phyloP scores from a whole-genome alignment of 2,329 filamentous ascomycete species.

The Penicillium paneum region DNA sequence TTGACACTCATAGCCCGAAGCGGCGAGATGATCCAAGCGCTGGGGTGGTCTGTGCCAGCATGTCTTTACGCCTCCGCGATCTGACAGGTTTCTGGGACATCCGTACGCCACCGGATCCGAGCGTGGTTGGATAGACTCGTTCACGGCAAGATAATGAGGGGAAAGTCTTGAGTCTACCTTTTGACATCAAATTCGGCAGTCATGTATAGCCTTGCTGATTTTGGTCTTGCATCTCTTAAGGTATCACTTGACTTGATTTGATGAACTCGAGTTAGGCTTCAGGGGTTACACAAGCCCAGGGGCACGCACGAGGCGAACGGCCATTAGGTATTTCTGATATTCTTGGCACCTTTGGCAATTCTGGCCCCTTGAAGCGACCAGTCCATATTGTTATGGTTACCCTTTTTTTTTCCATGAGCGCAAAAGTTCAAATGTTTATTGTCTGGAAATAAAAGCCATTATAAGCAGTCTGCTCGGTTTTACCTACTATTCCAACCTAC shows the following conservation, averaged over 20 bases:
- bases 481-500: neutral
- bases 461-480: neutral
- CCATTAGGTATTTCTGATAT: conserved; percentile 2
- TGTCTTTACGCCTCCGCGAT: conserved; percentile 14
- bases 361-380: conserved; percentile 17
- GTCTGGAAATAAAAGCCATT: neutral
- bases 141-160: conserved; percentile 20
- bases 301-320: conserved; percentile 8
- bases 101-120: conserved; percentile 22
- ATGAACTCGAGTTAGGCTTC: conserved; percentile 17
- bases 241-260: conserved; percentile 9
- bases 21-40: conserved; percentile 24
- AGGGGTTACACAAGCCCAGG: conserved; percentile 5
- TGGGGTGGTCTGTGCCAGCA: conserved; percentile 22
- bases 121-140: conserved; percentile 19
- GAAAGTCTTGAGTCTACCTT: conserved; percentile 7
- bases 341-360: conserved; percentile 9
- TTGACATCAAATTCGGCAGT: conserved; percentile 3
- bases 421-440: conserved; percentile 19
- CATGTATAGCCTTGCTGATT: conserved; percentile 13
- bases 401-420: conserved; percentile 11
- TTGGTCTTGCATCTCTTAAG: neutral
- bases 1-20: conserved; percentile 27
- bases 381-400: conserved; percentile 27
- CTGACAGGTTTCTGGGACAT: conserved; percentile 29